Evolutionary conservation across 176 grass and related monocot species (phyloP), one percentile per base, ranked within the genome.

Genomic region (Carex parvula): DNA sequence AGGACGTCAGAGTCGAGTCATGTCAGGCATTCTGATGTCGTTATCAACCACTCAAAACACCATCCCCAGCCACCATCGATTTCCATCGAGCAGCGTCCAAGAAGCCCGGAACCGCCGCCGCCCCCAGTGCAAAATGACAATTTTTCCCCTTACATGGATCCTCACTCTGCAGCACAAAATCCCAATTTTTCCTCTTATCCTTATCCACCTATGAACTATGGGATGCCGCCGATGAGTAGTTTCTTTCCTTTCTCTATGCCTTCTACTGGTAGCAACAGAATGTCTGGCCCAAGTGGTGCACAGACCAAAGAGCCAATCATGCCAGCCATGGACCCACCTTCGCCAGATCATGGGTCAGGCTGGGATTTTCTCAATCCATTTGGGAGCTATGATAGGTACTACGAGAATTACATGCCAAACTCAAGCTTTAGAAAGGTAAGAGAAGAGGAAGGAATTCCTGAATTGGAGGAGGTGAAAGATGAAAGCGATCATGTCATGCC

Each of bases 281-380:
- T 78, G 2, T 57, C 84, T 3, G 17, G 15, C 22, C 56, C 73
- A 12, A 39, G 1, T 22, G 37, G 29, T 17, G 14, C 50, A 57
- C 33, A 18, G 12, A 57, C 46, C 37, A 77, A 82, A 68, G 82
- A 85, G 53, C 69, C 81, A 13, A 41, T 83, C 44, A 56, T 8
- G 15, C 74, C 81, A 14, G 67, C 65, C 41, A 74, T 81, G 14
- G 73, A 82, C 10, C 88, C 96, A 16, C 89, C 93, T 62, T 90
- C 92, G 0, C 97, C 93, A 0, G 93, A 88, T 52, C 37, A 39
- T 0, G 85, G 89, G 60, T 99, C 97, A 29, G 84, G 93, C 52
- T 99, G 97, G 97, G 97, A 99, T 56, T 99, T 99, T 71, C 81
- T 99, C 57, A 92, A 99, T 61, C 97, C 93, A 26, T 99, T 99